Evolutionary conservation across 2,329 filamentous ascomycete species (phyloP), one percentile per base, ranked within the genome.

Genomic region (Neofusicoccum umdonicola): DNA sequence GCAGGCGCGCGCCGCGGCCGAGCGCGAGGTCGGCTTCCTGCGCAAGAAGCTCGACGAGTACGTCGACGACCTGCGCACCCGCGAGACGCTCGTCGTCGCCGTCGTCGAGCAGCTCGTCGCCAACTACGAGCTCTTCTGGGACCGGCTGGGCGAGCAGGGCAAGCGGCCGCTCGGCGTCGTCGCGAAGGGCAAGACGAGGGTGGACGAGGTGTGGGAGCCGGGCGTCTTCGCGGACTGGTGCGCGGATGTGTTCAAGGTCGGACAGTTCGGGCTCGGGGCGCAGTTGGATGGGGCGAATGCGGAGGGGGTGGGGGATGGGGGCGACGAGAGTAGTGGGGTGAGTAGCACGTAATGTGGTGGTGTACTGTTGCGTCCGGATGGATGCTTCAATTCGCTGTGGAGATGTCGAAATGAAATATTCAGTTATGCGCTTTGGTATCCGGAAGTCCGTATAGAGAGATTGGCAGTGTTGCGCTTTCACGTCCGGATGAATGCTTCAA

Each of bases 201-300:
- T 87, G 69, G 84, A 87, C 71, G 85, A 84, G 42, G 81, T 88
- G 4, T 89, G 87, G 87, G 86, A 89, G 72, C 81, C 85, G 6
- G 85, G 88, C 67, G 84, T 84, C 5, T 90, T 90, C 74, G 81
- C 79, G 1, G 86, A 88, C 69, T 88, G 87, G 82, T 85, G 84
- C 67, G 83, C 83, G 64, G 78, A 80, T 42, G 79, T 87, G 2
- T 90, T 90, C 73, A 79, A 80, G 56, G 84, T 87, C 15, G 83
- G 84, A 0, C 78, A 72, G 56, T 66, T 79, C 62, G 76, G 78
- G 1, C 67, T 77, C 45, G 74, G 72, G 47, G 71, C 72, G 34
- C 69, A 68, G 41, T 44, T 47, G 52, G 67, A 62, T 11, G 58
- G 41, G 17, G 64, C 19, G 41, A 7, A 12, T 8, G 51, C 9